Evolutionary conservation across 2,329 filamentous ascomycete genomes (phyloP), one percentile per base, ranked within the genome.

Genomic region (Fusarium subglutinans): DNA sequence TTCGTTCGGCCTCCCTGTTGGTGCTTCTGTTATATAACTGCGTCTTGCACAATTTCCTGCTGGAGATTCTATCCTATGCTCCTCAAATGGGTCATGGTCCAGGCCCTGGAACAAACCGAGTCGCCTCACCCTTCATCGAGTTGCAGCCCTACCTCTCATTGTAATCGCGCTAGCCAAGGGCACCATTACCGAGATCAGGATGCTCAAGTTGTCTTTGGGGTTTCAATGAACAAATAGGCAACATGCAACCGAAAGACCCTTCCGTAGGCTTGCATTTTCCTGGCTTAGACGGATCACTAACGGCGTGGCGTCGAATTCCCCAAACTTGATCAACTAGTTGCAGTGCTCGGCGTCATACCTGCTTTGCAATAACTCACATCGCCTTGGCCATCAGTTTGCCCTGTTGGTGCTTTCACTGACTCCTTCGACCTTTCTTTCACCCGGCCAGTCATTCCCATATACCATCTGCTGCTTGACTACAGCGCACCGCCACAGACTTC

Each of bases 1-100:
- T 17, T 18, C 1, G 0, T 8, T 44, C 2, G 41, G 12, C 6
- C 2, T 6, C 41, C 15, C 18, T 24, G 4, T 44, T 5, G 5
- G 15, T 44, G 14, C 10, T 24, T 10, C 10, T 5, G 6, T 3
- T 17, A 24, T 12, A 18, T 10, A 24, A 12, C 10, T 12, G 15
- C 10, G 1, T 17, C 41, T 12, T 12, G 2, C 8, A 24, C 15
- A 4, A 24, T 44, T 43, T n/a, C 24, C 24, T 24, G 24, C n/a
- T n/a, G n/a, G n/a, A n/a, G n/a, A n/a, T n/a, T n/a, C n/a, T n/a
- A n/a, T n/a, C n/a, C n/a, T n/a, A 44, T 17, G 22, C 15, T 44
- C 6, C 15, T 44, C 41, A 4, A 17, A 8, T 3, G 41, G 15
- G 9, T 5, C 14, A 24, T 1, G 17, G 41, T 8, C 41, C 15